Evolutionary conservation across 768 basidiomycete species (phyloP), one percentile per base, ranked within the genome.

Genomic region (Serpula lacrymans): DNA sequence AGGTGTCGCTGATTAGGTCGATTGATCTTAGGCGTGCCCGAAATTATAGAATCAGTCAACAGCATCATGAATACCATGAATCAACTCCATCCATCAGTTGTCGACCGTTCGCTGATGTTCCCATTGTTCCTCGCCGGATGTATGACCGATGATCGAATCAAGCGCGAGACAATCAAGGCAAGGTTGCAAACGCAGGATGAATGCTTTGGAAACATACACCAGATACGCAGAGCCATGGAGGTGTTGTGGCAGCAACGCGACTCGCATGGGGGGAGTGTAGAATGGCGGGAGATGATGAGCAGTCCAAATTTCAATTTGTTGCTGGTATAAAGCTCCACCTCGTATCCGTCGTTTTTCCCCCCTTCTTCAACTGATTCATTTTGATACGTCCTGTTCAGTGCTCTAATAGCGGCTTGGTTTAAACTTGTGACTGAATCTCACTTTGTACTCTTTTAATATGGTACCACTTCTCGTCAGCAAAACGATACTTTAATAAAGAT

Each of bases 111-210:
- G 6, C 60, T 88, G 29, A 67, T 86, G 16, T 83, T 88, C 61
- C 86, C 88, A 21, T 72, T 87, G 41, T 82, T 79, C 56, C 66
- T 91, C 29, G 79, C 82, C 22, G 88, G 82, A 5, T 79, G 79
- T 58, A 72, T 89, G 73, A 77, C 84, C 32, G 80, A 86, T 58
- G 78, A 82, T 57, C 75, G 70, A 13, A 64, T 59, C 28, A 69
- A 69, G 35, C 71, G 80, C 25, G 78, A 80, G 37, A 71, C 80
- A 50, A 67, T 84, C 58, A 82, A 78, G 52, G 61, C 65, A 17
- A 70, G 81, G 35, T 55, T 87, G 34, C 70, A 75, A 18, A 62
- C 55, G 22, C 70, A 76, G 45, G 76, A 83, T 51, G 71, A 72
- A 48, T 71, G 67, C 46, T 72, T 80, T 46, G 83, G 82, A 4